These are phyloP conservation scores for Colletotrichum sp. DNA, from an alignment of 2,329 filamentous ascomycete species.

Conservation along the genomic window DNA sequence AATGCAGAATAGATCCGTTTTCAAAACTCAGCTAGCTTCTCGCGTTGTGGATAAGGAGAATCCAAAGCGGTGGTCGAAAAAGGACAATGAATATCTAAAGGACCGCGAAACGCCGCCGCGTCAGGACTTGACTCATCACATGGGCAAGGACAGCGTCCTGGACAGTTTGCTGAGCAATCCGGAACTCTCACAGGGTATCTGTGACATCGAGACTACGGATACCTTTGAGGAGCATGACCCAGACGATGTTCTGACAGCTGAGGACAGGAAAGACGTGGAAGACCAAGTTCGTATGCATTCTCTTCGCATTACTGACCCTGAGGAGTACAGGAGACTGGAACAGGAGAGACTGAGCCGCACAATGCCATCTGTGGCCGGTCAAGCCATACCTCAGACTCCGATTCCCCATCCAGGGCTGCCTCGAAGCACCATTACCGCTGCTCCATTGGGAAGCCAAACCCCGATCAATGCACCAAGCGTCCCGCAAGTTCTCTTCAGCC, in stretches of 20 bases:
- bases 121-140: slow-evolving; percentile 55
- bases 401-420: background rate
- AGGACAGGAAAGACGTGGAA: slow-evolving; percentile 64
- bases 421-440: background rate
- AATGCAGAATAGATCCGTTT: slow-evolving; percentile 76
- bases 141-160: slow-evolving; percentile 69
- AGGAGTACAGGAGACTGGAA: slow-evolving; percentile 30
- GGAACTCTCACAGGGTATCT: slow-evolving; percentile 45
- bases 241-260: slow-evolving; percentile 61
- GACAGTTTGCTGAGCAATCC: slow-evolving; percentile 48
- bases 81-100: slow-evolving; percentile 31
- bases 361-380: background rate
- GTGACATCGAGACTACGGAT: slow-evolving; percentile 69
- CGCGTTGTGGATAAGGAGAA: slow-evolving; percentile 87
- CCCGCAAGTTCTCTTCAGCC: background rate
- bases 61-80: slow-evolving; percentile 68
- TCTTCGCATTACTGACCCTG: slow-evolving; percentile 37
- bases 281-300: slow-evolving; percentile 36
- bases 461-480: background rate
- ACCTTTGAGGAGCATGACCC: slow-evolving; percentile 75
- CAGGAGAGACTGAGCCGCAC: background rate
- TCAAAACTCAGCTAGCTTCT: slow-evolving; percentile 81
- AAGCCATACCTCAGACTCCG: background rate
- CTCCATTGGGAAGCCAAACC: background rate
- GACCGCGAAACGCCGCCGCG: slow-evolving; percentile 59